Base-by-base conservation (phyloP, 768 basidiomycete genomes). In the Leucogyrophana mollusca region DNA sequence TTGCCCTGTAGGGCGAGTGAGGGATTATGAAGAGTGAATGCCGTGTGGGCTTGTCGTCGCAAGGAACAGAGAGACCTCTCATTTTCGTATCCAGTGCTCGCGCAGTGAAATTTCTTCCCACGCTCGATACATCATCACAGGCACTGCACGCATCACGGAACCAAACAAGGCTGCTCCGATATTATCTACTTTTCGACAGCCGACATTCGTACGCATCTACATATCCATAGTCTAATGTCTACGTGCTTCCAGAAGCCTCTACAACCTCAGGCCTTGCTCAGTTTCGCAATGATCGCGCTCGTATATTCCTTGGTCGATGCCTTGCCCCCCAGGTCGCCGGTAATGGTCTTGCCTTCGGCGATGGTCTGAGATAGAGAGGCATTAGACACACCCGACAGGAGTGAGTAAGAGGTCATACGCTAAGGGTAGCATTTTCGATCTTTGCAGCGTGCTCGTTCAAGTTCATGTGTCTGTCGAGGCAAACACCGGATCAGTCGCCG, bases 241-340 rank as follows among this genome's bases (percentile, higher is more conserved):
- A 50, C 27, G 9, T 32, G 33, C 17, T 16, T 33, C 18, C 27
- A 25, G 18, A 34, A 34, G 13, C 40, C 23, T 24, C 4, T 18
- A 11, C 40, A 54, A 35, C 40, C 45, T 58, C 59, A 61, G 39
- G 48, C 57, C 47, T 57, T 58, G 43, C 59, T 53, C 56, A 95
- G 72, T 72, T 82, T 93, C 52, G 72, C 57, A 51, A 96, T 85
- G 69, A 97, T 95, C 21, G 92, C 87, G 44, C 80, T 64, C 34
- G 94, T 94, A 73, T 90, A 97, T 68, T 96, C 85, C 65, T 75
- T 75, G 3, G 96, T 99, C 25, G 83, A 82, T 13, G 94, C 81
- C 66, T 88, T 94, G 34, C 96, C 96, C 17, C 96, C 94, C 48
- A 99, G 73, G 68, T 99, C 96, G 23, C 95, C 90, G 7, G 96